Evolutionary conservation across 345 rosid genomes (phyloP).

Genomic region (Eutrema heterophyllum): DNA sequence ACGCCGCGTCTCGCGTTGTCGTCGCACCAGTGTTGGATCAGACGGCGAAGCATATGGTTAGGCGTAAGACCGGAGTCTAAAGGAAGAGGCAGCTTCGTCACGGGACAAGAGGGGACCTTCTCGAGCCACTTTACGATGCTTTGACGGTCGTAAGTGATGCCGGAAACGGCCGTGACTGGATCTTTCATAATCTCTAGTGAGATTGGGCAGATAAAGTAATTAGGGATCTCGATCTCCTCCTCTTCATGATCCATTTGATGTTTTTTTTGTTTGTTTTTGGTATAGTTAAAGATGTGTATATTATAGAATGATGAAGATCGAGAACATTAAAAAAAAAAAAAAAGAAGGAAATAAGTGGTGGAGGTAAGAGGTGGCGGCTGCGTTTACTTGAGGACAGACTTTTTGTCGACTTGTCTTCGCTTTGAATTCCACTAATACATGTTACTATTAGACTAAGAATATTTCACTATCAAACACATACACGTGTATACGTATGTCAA

Average conservation of each 20-base stretch:
- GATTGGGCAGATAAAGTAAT: constrained; percentile 71
- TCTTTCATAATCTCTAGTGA: constrained; percentile 86
- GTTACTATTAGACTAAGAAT: neutral
- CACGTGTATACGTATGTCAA: neutral
- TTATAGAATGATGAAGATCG: neutral
- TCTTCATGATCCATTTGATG: constrained; percentile 15
- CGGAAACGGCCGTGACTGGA: constrained; percentile 68
- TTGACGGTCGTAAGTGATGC: constrained; percentile 81
- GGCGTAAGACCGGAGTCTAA: constrained; percentile 63
- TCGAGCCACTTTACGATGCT: constrained; percentile 74
- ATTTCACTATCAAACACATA: neutral
- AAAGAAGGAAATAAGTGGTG: neutral
- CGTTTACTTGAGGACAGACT: constrained; percentile 16
- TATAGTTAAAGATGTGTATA: neutral
- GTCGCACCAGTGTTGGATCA: constrained; percentile 65
- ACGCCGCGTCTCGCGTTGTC: constrained; percentile 49
- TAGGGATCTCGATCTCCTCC: constrained; percentile 57
- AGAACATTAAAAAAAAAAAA: neutral
- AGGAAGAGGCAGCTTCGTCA: constrained; percentile 58
- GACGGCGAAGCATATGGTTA: constrained; percentile 66
- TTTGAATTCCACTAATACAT: constrained; percentile 18
- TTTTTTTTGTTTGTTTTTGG: neutral
- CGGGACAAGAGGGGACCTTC: constrained; percentile 45
- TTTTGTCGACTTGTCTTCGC: constrained; percentile 16
- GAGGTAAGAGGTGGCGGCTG: constrained; percentile 30